Evolutionary conservation across 768 basidiomycete genomes (phyloP).

Genomic region (Mycena alexandri): DNA sequence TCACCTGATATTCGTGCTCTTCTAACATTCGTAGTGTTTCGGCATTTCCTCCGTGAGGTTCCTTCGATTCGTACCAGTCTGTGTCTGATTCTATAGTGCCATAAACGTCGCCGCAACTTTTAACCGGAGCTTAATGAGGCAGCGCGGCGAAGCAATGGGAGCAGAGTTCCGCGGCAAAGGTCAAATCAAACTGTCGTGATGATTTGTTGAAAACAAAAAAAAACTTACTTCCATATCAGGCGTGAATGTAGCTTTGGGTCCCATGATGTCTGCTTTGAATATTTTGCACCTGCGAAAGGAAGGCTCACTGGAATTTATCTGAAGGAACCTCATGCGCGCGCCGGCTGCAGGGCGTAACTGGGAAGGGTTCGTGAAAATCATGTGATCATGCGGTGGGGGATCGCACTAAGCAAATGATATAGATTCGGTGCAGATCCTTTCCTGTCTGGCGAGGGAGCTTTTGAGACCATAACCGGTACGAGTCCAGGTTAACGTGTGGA

Average conservation of each 20-base stretch:
- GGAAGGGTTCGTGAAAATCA: too few relatives aligned
- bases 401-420: too few relatives aligned
- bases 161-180: constrained; percentile 60
- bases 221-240: constrained; percentile 12
- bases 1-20: too few relatives aligned
- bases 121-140: constrained; percentile 52
- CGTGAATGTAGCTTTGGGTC: constrained; percentile 52
- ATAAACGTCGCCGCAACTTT: constrained; percentile 50
- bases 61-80: too few relatives aligned
- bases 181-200: background rate
- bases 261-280: constrained; percentile 41
- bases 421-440: constrained; percentile 58
- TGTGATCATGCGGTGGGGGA: too few relatives aligned
- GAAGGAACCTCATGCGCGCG: constrained; percentile 44
- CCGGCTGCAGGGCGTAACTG: constrained; percentile 47
- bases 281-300: too few relatives aligned
- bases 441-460: constrained; percentile 49
- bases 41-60: constrained; percentile 46
- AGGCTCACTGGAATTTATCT: background rate
- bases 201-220: too few relatives aligned
- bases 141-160: constrained; percentile 59
- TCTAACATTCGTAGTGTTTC: constrained; percentile 30
- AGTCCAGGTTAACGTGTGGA: background rate
- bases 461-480: constrained; percentile 29
- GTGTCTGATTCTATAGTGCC: constrained; percentile 32